phyloP scores from a whole-genome alignment of 2,329 filamentous ascomycete species.

The Exophiala sp. region DNA sequence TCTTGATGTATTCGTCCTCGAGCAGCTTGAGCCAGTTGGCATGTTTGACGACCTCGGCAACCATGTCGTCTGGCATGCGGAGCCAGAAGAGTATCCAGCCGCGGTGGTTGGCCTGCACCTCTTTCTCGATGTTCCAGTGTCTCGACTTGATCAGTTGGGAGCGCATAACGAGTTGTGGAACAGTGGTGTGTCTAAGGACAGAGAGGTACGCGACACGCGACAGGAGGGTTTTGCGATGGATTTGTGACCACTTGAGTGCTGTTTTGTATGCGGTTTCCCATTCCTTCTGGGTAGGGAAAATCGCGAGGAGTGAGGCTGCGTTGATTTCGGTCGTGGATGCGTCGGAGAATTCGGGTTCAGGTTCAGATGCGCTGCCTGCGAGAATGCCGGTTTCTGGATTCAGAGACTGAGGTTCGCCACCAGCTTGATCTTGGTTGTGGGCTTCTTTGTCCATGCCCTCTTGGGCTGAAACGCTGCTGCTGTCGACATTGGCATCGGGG shows the following conservation, averaged over 20 bases:
- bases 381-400: too few relatives aligned
- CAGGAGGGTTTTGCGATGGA: slow-evolving; percentile 2
- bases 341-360: slow-evolving; percentile 1
- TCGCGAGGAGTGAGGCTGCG: slow-evolving; percentile 3
- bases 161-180: not conserved
- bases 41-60: slow-evolving; percentile 5
- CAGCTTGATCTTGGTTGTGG: too few relatives aligned
- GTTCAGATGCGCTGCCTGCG: too few relatives aligned
- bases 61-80: not conserved
- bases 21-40: slow-evolving; percentile 13
- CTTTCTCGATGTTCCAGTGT: not conserved
- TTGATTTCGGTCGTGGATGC: slow-evolving; percentile 1
- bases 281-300: not conserved
- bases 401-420: too few relatives aligned
- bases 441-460: too few relatives aligned
- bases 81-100: slow-evolving; percentile 7
- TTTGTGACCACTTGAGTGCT: not conserved
- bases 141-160: not conserved
- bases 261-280: slow-evolving; percentile 1
- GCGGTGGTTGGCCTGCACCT: slow-evolving; percentile 4
- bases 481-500: too few relatives aligned
- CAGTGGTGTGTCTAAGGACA: slow-evolving; percentile 1
- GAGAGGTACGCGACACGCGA: slow-evolving; percentile 1
- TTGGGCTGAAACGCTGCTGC: too few relatives aligned
- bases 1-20: slow-evolving; percentile 5